These are phyloP conservation scores for Heliamphora exappendiculata DNA, from an alignment of 148 eudicot genomes.

Conservation along the genomic window DNA sequence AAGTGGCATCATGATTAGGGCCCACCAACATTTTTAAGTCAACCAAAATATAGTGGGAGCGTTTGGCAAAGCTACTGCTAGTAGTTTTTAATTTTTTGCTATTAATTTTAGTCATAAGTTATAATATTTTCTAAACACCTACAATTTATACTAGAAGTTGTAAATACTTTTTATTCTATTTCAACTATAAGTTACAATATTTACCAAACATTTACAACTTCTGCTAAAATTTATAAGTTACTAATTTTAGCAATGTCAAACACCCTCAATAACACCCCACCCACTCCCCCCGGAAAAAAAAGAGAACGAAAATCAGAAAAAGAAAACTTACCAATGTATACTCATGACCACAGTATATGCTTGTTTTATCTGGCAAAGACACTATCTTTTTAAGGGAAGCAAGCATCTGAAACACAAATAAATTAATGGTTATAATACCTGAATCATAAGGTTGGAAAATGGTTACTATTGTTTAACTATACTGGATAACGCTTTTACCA, in stretches of 20 bases:
- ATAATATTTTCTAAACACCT: too few species aligned
- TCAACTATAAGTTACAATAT: too few species aligned
- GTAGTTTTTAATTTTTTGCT: too few species aligned
- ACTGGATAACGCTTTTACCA: neutral
- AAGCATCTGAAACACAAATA: constrained; percentile 51
- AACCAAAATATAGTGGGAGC: neutral
- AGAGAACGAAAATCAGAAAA: neutral
- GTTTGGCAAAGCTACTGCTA: too few species aligned
- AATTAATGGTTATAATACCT: neutral
- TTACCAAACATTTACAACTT: too few species aligned
- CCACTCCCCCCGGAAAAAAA: too few species aligned
- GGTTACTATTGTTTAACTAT: neutral
- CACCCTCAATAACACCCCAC: too few species aligned
- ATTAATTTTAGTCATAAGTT: too few species aligned
- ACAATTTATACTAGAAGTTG: too few species aligned
- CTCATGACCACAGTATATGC: constrained; percentile 83
- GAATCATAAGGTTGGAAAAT: neutral
- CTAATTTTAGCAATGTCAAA: too few species aligned
- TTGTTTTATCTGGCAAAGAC: constrained; percentile 74
- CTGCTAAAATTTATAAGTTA: too few species aligned
- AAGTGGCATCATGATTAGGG: constrained; percentile 9
- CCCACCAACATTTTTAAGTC: neutral
- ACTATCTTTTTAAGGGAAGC: constrained; percentile 59
- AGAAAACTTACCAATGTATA: constrained; percentile 64
- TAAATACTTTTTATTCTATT: too few species aligned